phyloP scores from a whole-genome alignment of 306 rosid genomes.

The Vachellia collinsii region DNA sequence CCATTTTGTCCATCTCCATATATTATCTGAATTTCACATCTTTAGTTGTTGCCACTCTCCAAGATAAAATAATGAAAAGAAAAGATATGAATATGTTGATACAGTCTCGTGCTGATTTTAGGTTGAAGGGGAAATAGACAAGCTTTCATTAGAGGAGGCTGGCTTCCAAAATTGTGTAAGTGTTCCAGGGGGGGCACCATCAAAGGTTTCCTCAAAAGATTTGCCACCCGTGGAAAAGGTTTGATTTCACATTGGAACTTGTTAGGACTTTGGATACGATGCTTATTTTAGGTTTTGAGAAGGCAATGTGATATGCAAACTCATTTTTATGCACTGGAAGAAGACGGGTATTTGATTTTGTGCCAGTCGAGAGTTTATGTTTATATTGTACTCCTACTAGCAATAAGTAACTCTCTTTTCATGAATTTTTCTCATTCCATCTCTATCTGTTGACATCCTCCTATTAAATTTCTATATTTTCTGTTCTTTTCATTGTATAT shows the following conservation, averaged over 20 bases:
- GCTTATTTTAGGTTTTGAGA: not conserved
- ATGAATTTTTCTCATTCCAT: constrained; percentile 1
- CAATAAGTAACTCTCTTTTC: not conserved
- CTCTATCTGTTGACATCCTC: constrained; percentile 10
- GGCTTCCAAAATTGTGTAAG: constrained; percentile 89
- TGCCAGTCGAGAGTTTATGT: not conserved
- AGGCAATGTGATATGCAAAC: not conserved
- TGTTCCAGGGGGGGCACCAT: constrained; percentile 88
- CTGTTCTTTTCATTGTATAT: not conserved
- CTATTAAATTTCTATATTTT: not conserved
- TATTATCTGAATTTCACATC: not conserved
- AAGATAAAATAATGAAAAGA: constrained; percentile 24
- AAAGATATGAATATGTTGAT: constrained; percentile 16
- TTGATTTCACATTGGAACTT: constrained; percentile 14
- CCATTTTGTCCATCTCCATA: constrained; percentile 23
- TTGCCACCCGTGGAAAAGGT: constrained; percentile 83
- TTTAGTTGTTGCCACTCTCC: constrained; percentile 11
- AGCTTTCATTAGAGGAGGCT: constrained; percentile 94
- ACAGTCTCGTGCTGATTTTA: constrained; percentile 40
- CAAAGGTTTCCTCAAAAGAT: constrained; percentile 59
- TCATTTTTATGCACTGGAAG: not conserved
- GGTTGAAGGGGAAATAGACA: constrained; percentile 96
- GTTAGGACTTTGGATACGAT: not conserved
- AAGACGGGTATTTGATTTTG: not conserved
- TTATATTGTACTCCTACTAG: not conserved